These are phyloP conservation scores for Phaseolus coccineus DNA, from an alignment of 331 rosid species.

Conservation along the genomic window DNA sequence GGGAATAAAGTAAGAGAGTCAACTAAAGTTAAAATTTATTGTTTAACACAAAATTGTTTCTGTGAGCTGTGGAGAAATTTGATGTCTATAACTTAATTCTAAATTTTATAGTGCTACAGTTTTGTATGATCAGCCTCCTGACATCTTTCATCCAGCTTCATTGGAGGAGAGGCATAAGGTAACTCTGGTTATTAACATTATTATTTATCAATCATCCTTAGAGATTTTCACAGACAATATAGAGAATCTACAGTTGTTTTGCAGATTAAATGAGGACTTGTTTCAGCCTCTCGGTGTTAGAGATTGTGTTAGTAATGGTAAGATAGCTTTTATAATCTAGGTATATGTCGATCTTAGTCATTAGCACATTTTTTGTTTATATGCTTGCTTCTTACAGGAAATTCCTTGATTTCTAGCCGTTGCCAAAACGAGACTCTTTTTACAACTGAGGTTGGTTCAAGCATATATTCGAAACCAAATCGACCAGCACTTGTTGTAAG, in stretches of 20 bases:
- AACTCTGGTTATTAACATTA: slow-evolving; percentile 28
- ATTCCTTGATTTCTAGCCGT: slow-evolving; percentile 47
- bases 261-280: slow-evolving; percentile 68
- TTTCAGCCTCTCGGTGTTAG: slow-evolving; percentile 66
- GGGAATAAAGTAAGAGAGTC: slow-evolving; percentile 82
- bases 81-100: slow-evolving; percentile 27
- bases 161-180: slow-evolving; percentile 90
- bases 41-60: slow-evolving; percentile 20
- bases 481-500: slow-evolving; percentile 92
- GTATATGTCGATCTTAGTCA: slow-evolving; percentile 21
- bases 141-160: slow-evolving; percentile 81
- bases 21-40: slow-evolving; percentile 44
- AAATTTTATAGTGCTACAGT: slow-evolving; percentile 73
- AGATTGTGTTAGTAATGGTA: slow-evolving; percentile 81
- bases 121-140: slow-evolving; percentile 97
- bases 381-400: slow-evolving; percentile 49
- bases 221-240: slow-evolving; percentile 38
- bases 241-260: slow-evolving; percentile 68
- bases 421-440: slow-evolving; percentile 65
- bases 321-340: slow-evolving; percentile 3
- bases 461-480: slow-evolving; percentile 64
- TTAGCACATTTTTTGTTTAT: slow-evolving; percentile 35
- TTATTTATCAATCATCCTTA: slow-evolving; percentile 11
- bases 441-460: slow-evolving; percentile 58
- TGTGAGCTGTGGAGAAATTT: slow-evolving; percentile 16